Percentiles rank a stretch among this genome's conserved stretches.
Conservation (phyloP, 306 rosid genomes). For the Castanospermum australe region DNA sequence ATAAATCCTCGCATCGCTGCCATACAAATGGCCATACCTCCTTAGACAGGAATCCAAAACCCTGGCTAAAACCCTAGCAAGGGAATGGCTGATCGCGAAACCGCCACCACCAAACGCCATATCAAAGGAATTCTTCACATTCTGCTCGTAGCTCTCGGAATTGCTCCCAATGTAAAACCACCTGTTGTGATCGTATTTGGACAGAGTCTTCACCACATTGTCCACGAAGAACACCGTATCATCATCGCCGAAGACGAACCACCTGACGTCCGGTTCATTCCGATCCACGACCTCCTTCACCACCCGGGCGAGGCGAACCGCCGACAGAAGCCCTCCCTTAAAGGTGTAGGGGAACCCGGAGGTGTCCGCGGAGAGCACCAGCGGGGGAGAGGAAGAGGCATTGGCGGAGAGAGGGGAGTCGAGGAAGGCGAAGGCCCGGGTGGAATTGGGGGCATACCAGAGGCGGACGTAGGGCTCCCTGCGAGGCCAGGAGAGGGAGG, state of each 20-base stretch:
- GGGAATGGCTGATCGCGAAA: constrained; percentile 72
- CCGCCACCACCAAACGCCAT: constrained; percentile 99
- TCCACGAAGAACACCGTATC: constrained; percentile 89
- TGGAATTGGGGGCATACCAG: constrained; percentile 59
- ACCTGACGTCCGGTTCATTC: constrained; percentile 64
- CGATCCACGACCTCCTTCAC: constrained; percentile 81
- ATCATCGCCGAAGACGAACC: constrained; percentile 96
- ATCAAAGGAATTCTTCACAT: constrained; percentile 56
- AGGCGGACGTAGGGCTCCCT: constrained; percentile 58
- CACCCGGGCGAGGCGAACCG: constrained; percentile 82
- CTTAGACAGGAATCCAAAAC: constrained; percentile 84
- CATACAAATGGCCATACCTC: constrained; percentile 81
- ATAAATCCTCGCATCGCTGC: constrained; percentile 84
- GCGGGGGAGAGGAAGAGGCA: constrained; percentile 30
- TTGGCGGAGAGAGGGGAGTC: constrained; percentile 29
- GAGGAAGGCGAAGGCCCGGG: constrained; percentile 72
- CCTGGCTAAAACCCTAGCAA: constrained; percentile 67
- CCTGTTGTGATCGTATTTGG: constrained; percentile 68
- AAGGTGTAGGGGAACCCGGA: constrained; percentile 64
- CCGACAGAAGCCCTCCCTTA: constrained; percentile 75
- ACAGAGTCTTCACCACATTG: constrained; percentile 59
- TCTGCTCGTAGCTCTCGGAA: constrained; percentile 88
- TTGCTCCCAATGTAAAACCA: constrained; percentile 78
- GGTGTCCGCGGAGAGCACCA: constrained; percentile 58
- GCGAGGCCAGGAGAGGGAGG: constrained; percentile 61